Evolutionary conservation across 768 basidiomycete genomes (phyloP).

Genomic region (Tubosaeta brunneosetosa): DNA sequence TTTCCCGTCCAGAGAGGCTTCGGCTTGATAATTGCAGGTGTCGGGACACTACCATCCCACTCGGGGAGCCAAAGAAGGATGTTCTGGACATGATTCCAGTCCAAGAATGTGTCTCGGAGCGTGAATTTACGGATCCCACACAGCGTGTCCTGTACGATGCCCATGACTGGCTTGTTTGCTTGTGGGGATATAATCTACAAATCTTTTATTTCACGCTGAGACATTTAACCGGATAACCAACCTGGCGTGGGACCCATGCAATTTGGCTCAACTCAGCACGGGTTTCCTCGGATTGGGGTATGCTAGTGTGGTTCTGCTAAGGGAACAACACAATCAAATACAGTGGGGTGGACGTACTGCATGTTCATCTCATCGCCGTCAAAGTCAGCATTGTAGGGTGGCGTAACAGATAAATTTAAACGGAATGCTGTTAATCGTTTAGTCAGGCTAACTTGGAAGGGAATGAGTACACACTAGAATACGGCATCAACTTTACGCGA

Average conservation of each 20-base stretch:
- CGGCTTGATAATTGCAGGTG: slow-evolving; percentile 92
- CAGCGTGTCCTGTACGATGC: slow-evolving; percentile 97
- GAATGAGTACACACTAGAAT: slow-evolving; percentile 71
- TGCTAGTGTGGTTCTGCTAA: slow-evolving; percentile 41
- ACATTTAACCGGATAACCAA: slow-evolving; percentile 28
- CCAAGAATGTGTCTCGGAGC: slow-evolving; percentile 89
- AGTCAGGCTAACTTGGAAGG: neutral
- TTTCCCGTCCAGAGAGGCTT: slow-evolving; percentile 98
- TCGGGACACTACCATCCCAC: slow-evolving; percentile 93
- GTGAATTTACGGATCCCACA: slow-evolving; percentile 98
- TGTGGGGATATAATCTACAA: slow-evolving; percentile 95
- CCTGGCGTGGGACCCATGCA: slow-evolving; percentile 97
- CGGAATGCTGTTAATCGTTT: slow-evolving; percentile 70
- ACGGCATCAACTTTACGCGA: slow-evolving; percentile 94
- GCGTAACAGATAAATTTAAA: slow-evolving; percentile 94
- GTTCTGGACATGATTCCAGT: slow-evolving; percentile 95
- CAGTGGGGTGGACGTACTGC: slow-evolving; percentile 66
- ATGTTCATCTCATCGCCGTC: slow-evolving; percentile 99
- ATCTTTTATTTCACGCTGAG: neutral
- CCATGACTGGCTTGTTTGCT: slow-evolving; percentile 99
- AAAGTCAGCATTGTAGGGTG: slow-evolving; percentile 99
- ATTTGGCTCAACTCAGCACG: slow-evolving; percentile 97
- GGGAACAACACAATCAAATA: slow-evolving; percentile 3
- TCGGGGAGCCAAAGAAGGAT: slow-evolving; percentile 97
- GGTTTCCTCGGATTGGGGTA: slow-evolving; percentile 98